Percentiles rank a stretch among this genome's conserved stretches.
These are phyloP conservation scores for Lentinus brumalis DNA, from an alignment of 768 basidiomycete species.

Conservation along the genomic window DNA sequence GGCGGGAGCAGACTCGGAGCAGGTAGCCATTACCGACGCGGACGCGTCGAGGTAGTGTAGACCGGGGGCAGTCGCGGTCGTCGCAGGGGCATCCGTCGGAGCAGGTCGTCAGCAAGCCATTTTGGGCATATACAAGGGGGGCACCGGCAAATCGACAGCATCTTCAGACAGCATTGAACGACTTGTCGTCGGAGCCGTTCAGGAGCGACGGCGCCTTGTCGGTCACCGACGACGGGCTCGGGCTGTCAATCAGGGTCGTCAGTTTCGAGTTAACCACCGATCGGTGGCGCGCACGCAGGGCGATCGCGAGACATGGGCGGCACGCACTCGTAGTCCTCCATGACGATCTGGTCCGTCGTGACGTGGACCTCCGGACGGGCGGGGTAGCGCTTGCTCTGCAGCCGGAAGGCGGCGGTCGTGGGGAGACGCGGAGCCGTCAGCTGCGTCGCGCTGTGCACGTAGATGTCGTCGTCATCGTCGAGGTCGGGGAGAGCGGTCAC, in stretches of 20 bases:
- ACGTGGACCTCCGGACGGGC: constrained; percentile 52
- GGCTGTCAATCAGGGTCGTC: neutral
- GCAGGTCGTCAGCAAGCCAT: neutral
- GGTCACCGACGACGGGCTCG: constrained; percentile 7
- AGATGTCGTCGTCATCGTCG: constrained; percentile 35
- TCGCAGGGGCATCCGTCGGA: neutral
- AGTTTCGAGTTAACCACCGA: neutral
- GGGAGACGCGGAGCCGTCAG: constrained; percentile 2
- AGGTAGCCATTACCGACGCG: neutral
- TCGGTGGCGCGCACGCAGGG: too few species aligned
- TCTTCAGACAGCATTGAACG: constrained; percentile 9
- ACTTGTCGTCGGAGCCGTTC: constrained; percentile 1
- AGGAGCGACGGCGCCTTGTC: constrained; percentile 13
- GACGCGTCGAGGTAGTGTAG: too few species aligned
- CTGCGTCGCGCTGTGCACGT: constrained; percentile 25
- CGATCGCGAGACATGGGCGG: neutral
- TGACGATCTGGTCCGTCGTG: constrained; percentile 61
- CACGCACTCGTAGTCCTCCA: constrained; percentile 48
- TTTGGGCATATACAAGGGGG: neutral
- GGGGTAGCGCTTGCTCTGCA: constrained; percentile 17
- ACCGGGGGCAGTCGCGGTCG: neutral
- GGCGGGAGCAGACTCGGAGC: neutral
- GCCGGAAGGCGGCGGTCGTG: constrained; percentile 3
- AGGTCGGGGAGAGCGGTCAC: constrained; percentile 69
- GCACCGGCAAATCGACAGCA: too few species aligned